phyloP scores from a whole-genome alignment of 2,329 filamentous ascomycete genomes.

The Fusarium lateritium region DNA sequence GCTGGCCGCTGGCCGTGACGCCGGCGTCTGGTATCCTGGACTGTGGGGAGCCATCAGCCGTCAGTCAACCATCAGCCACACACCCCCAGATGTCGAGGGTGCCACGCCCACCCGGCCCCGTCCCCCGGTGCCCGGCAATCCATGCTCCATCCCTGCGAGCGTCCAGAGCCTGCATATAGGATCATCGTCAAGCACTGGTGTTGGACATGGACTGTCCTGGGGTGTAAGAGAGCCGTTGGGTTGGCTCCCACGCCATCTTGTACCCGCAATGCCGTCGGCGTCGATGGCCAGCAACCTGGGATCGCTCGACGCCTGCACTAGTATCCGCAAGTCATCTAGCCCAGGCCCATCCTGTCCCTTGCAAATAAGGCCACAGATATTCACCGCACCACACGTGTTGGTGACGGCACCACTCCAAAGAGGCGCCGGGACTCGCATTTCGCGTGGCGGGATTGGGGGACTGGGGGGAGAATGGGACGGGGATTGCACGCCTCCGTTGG shows the following conservation, averaged over 20 bases:
- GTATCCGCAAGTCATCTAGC: slow-evolving; percentile 50
- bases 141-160: slow-evolving; percentile 40
- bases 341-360: slow-evolving; percentile 39
- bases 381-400: slow-evolving; percentile 46
- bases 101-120: slow-evolving; percentile 44
- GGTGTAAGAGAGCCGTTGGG: slow-evolving; percentile 43
- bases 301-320: slow-evolving; percentile 47
- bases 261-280: slow-evolving; percentile 47
- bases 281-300: slow-evolving; percentile 46
- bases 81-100: slow-evolving; percentile 30
- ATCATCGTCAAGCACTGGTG: slow-evolving; percentile 40
- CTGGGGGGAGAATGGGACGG: slow-evolving; percentile 21
- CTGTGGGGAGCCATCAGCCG: slow-evolving; percentile 38
- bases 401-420: slow-evolving; percentile 45
- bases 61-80: slow-evolving; percentile 42
- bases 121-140: slow-evolving; percentile 46
- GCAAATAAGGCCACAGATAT: slow-evolving; percentile 50
- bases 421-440: slow-evolving; percentile 43
- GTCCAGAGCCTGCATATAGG: slow-evolving; percentile 44
- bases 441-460: slow-evolving; percentile 38
- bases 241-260: slow-evolving; percentile 46
- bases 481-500: slow-evolving; percentile 39
- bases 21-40: too few species aligned
- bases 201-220: slow-evolving; percentile 21
- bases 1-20: too few species aligned